Evolutionary conservation across 2,329 filamentous ascomycete genomes (phyloP).

Genomic region (Trichophyton benhamiae): DNA sequence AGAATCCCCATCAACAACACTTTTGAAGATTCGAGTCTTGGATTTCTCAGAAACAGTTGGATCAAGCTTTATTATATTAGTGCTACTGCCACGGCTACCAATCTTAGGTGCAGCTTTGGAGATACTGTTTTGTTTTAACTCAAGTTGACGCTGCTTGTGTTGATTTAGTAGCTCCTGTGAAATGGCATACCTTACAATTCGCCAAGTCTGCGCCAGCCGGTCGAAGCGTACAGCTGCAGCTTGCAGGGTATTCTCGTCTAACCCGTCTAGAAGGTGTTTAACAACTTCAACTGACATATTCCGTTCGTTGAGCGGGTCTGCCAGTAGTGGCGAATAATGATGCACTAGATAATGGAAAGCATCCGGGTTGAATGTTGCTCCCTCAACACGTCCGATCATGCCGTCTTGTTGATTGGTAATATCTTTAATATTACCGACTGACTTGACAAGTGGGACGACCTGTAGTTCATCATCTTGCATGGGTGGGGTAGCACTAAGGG

Average conservation of each 20-base stretch:
- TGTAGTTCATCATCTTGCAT: slow-evolving; percentile 34
- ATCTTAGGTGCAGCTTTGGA: slow-evolving; percentile 23
- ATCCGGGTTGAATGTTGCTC: slow-evolving; percentile 31
- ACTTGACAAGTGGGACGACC: slow-evolving; percentile 41
- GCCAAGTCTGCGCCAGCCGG: slow-evolving; percentile 48
- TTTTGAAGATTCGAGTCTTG: slow-evolving; percentile 34
- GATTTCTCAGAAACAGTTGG: slow-evolving; percentile 27
- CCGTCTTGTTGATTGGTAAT: slow-evolving; percentile 36
- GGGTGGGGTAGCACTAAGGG: slow-evolving; percentile 43
- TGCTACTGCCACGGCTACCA: slow-evolving; percentile 11
- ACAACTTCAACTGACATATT: slow-evolving; percentile 19
- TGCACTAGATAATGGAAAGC: slow-evolving; percentile 33
- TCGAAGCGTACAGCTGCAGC: slow-evolving; percentile 40
- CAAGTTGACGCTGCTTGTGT: slow-evolving; percentile 23
- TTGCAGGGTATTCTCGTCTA: slow-evolving; percentile 43
- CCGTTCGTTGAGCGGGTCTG: slow-evolving; percentile 16
- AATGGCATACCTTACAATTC: slow-evolving; percentile 41
- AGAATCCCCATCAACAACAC: slow-evolving; percentile 28
- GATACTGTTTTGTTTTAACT: slow-evolving; percentile 1
- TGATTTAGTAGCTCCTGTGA: slow-evolving; percentile 37
- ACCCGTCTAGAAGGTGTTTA: slow-evolving; percentile 29
- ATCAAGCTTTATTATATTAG: slow-evolving; percentile 18
- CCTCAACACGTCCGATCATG: slow-evolving; percentile 38
- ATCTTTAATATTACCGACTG: slow-evolving; percentile 31
- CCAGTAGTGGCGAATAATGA: slow-evolving; percentile 31